Conservation (phyloP, 176 grass and related monocot species). For the Rhynchospora tenuis region DNA sequence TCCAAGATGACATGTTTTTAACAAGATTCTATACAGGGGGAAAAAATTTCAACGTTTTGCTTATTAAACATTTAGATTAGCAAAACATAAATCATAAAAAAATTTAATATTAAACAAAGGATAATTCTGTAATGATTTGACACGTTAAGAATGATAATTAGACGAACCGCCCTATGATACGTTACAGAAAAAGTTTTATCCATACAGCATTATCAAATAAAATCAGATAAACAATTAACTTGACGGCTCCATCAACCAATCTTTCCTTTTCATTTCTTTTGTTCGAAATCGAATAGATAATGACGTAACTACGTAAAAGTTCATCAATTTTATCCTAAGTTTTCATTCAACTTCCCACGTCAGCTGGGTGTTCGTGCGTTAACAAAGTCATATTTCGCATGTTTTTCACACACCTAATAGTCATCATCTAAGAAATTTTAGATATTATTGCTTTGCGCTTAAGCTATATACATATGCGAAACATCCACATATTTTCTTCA, state of each 20-base stretch:
- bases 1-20: not conserved
- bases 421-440: not conserved
- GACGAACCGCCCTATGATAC: not conserved
- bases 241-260: not conserved
- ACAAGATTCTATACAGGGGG: not conserved
- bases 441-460: too few relatives aligned
- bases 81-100: too few relatives aligned
- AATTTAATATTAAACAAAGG: too few relatives aligned
- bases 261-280: not conserved
- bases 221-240: constrained; percentile 3
- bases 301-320: not conserved
- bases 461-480: too few relatives aligned
- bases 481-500: too few relatives aligned
- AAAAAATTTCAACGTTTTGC: not conserved
- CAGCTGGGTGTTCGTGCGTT: not conserved
- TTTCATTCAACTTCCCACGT: not conserved
- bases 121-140: too few relatives aligned
- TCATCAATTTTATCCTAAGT: not conserved
- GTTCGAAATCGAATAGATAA: not conserved
- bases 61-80: not conserved
- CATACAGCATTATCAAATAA: not conserved
- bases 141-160: too few relatives aligned
- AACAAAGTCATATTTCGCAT: not conserved
- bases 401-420: not conserved
- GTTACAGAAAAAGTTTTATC: not conserved